Percentiles rank a stretch among this genome's conserved stretches.
phyloP scores from a whole-genome alignment of 2,329 filamentous ascomycete genomes.

The Aspergillus tamarii region DNA sequence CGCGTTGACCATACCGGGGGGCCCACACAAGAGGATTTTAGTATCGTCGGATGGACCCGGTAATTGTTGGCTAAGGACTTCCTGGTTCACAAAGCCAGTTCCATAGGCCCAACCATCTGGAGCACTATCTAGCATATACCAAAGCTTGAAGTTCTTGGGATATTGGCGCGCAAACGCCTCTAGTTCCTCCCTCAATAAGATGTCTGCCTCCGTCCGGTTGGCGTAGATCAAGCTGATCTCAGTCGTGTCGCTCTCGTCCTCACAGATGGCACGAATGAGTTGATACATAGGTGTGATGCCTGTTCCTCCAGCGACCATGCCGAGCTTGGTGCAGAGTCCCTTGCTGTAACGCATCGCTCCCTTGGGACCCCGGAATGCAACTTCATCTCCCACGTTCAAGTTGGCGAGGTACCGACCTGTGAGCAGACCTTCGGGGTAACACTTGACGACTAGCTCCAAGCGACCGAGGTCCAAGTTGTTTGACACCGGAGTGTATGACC shows the following conservation, averaged over 20 bases:
- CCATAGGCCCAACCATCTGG: slow-evolving; percentile 53
- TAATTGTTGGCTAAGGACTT: slow-evolving; percentile 55
- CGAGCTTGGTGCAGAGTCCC: slow-evolving; percentile 36
- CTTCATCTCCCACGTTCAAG: slow-evolving; percentile 35
- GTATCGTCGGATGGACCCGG: slow-evolving; percentile 50
- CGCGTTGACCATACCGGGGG: slow-evolving; percentile 63
- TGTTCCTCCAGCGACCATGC: slow-evolving; percentile 46
- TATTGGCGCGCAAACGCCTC: slow-evolving; percentile 57
- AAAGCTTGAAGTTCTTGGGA: slow-evolving; percentile 58
- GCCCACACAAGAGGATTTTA: slow-evolving; percentile 64
- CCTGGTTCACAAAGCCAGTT: slow-evolving; percentile 55
- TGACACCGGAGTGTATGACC: slow-evolving; percentile 57
- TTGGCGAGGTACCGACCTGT: slow-evolving; percentile 37
- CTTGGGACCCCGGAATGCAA: slow-evolving; percentile 42
- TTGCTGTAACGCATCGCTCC: slow-evolving; percentile 38
- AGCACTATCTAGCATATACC: slow-evolving; percentile 58
- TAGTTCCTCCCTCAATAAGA: slow-evolving; percentile 60
- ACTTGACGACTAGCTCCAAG: slow-evolving; percentile 41
- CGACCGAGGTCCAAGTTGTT: slow-evolving; percentile 37
- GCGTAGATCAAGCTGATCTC: slow-evolving; percentile 62
- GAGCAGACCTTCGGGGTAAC: slow-evolving; percentile 39
- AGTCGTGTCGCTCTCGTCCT: slow-evolving; percentile 62
- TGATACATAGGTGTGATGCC: slow-evolving; percentile 61
- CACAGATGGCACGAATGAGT: slow-evolving; percentile 65
- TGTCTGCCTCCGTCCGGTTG: slow-evolving; percentile 62